Base-by-base conservation (phyloP, 768 basidiomycete species). In the Auricularia auricula-judae region DNA sequence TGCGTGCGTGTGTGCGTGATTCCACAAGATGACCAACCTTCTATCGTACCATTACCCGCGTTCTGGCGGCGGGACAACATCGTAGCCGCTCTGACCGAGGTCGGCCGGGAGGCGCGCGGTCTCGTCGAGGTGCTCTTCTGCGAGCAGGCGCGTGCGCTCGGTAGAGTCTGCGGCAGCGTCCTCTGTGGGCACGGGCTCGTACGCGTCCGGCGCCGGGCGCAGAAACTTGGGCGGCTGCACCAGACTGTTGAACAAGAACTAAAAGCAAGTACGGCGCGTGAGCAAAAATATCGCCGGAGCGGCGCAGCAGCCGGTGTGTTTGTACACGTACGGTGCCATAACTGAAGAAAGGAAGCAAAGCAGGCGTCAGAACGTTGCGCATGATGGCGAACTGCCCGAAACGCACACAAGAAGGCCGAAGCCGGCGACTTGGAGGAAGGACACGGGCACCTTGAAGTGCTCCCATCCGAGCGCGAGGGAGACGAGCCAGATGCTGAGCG, bases 401-500 rank as follows among this genome's bases (percentile, higher is more conserved):
- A 84, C 90, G 78, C 79, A 96, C 86, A 98, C 95, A 65, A 99
- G 81, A 56, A 98, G 76, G 5, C 81, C 84, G 74, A 99, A 99
- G 3, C 93, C 93, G 21, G 82, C 69, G 63, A 96, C 84, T 74
- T 96, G 93, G 12, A 95, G 73, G 62, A 93, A 71, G 1, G 91
- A 91, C 66, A 88, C 84, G 4, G 93, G 93, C 77, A 84, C 90
- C 29, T 91, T 69, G 39, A 98, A 78, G 65, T 79, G 81, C 76
- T 98, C 95, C 95, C 95, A 98, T 3, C 95, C 93, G 33, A 97
- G 76, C 1, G 82, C 86, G 62, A 97, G 80, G 71, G 91, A 93
- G 70, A 99, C 78, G 67, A 95, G 76, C 97, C 97, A 99, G 72
- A 99, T 98, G n/a, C 84, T 84, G 63, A 98, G 80, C 1, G 97